Percentiles rank a stretch among this genome's conserved stretches.
These are phyloP conservation scores for Pyrus betulifolia DNA, from an alignment of 306 rosid species.

Conservation along the genomic window DNA sequence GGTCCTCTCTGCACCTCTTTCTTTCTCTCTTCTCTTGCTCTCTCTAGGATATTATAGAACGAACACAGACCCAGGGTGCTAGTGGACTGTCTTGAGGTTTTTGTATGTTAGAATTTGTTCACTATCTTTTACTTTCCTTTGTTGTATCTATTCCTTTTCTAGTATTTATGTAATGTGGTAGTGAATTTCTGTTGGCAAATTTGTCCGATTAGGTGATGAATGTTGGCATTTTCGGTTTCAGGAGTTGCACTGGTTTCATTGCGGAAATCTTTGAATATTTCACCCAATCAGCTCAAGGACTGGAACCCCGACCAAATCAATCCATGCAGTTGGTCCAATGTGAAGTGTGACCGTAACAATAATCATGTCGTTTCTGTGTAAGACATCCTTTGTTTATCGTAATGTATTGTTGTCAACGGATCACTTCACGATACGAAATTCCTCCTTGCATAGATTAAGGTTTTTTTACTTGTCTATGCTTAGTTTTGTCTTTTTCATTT, in stretches of 20 bases:
- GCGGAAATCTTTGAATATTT: constrained; percentile 52
- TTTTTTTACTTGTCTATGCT: constrained; percentile 11
- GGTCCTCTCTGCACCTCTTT: background rate
- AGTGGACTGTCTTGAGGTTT: background rate
- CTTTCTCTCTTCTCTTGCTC: background rate
- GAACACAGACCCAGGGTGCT: background rate
- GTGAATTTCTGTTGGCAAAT: constrained; percentile 1
- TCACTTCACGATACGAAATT: constrained; percentile 6
- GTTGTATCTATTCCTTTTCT: background rate
- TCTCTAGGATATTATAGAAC: no score
- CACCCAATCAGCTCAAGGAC: constrained; percentile 58
- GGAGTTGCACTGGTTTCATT: constrained; percentile 75
- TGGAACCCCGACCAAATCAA: constrained; percentile 81
- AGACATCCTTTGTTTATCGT: constrained; percentile 24
- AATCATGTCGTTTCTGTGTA: constrained; percentile 64
- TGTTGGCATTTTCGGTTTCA: constrained; percentile 29
- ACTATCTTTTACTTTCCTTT: background rate
- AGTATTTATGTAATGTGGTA: constrained; percentile 2
- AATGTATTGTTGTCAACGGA: background rate
- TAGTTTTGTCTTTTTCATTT: constrained; percentile 12
- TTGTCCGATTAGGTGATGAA: constrained; percentile 18
- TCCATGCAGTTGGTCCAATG: constrained; percentile 92
- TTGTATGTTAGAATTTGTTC: background rate
- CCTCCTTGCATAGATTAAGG: constrained; percentile 3
- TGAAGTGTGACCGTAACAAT: constrained; percentile 44